phyloP scores from a whole-genome alignment of 148 eudicot genomes.

The Vaccinium vitisidaea region DNA sequence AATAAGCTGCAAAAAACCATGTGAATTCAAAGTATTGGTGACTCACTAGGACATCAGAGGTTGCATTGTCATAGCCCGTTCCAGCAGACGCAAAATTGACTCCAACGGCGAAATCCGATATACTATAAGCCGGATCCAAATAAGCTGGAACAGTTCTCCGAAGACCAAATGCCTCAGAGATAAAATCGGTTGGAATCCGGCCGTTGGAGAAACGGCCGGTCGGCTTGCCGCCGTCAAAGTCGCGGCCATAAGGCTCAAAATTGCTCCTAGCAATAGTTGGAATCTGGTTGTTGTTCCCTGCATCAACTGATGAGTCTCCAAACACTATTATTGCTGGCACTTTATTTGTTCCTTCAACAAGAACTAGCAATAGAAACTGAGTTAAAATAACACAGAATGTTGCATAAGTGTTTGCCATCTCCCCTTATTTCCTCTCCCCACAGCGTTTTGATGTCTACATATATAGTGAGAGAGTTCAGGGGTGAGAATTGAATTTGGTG shows the following conservation, averaged over 20 bases:
- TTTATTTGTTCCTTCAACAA: constrained; percentile 9
- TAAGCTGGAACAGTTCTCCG: constrained; percentile 38
- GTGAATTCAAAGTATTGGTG: neutral
- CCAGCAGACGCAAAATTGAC: constrained; percentile 52
- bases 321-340: constrained; percentile 49
- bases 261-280: constrained; percentile 38
- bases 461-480: neutral
- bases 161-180: constrained; percentile 44
- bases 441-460: neutral
- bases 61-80: constrained; percentile 39
- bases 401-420: constrained; percentile 3
- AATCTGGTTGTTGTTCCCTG: constrained; percentile 47
- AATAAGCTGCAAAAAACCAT: neutral
- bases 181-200: constrained; percentile 40
- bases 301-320: constrained; percentile 50
- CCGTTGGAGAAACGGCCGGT: constrained; percentile 50
- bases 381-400: neutral
- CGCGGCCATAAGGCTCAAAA: constrained; percentile 45
- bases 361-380: neutral
- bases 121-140: constrained; percentile 37
- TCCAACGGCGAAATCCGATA: constrained; percentile 39
- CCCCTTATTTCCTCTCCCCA: neutral
- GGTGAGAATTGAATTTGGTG: neutral
- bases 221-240: constrained; percentile 31
- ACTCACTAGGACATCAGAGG: constrained; percentile 45